Conservation (phyloP, 2,329 filamentous ascomycete genomes). For the Dactylellina drechsleri region DNA sequence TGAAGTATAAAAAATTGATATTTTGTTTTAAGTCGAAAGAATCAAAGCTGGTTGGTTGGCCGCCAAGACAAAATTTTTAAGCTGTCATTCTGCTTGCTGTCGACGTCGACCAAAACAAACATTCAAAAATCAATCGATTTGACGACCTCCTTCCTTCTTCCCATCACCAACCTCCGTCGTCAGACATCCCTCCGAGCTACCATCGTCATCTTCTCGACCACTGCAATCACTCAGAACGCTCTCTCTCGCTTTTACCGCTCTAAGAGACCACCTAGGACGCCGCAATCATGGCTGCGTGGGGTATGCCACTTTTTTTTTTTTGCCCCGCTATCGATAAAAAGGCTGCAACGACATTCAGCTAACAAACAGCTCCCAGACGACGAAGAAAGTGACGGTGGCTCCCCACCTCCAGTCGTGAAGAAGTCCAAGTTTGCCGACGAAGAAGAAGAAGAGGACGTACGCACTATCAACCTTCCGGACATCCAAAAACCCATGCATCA, state of each 20-base stretch:
- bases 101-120: neutral
- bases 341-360: neutral
- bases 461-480: constrained; percentile 54
- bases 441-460: constrained; percentile 84
- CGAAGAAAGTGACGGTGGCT: constrained; percentile 68
- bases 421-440: constrained; percentile 85
- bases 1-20: neutral
- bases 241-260: neutral
- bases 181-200: no score
- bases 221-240: neutral
- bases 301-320: constrained; percentile 14
- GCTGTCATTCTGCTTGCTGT: constrained; percentile 22
- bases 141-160: neutral
- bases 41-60: constrained; percentile 3
- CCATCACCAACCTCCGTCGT: neutral
- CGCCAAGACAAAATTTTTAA: constrained; percentile 52
- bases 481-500: constrained; percentile 2
- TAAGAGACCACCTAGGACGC: neutral
- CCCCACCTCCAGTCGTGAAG: constrained; percentile 58
- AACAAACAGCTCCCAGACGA: constrained; percentile 60
- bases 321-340: constrained; percentile 49
- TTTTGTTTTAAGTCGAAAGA: constrained; percentile 4
- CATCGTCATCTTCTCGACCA: no score
- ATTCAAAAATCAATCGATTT: neutral
- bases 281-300: constrained; percentile 51